Conservation (phyloP, 148 eudicot species). For the Rhododendron henanense region DNA sequence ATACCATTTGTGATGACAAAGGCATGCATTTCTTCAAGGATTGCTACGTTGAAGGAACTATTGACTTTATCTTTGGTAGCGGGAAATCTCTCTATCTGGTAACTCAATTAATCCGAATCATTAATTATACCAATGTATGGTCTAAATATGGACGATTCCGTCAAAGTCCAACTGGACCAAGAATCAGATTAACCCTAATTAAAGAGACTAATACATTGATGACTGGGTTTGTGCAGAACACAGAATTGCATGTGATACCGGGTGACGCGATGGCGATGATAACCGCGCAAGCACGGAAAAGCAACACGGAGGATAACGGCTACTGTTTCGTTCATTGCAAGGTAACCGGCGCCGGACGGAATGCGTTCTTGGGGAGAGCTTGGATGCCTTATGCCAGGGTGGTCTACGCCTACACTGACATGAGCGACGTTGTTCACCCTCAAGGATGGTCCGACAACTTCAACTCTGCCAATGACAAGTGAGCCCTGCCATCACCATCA, state of each 20-base stretch:
- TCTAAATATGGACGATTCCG: too few relatives aligned
- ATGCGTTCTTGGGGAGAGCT: slow-evolving; percentile 24
- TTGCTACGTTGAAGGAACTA: slow-evolving; percentile 58
- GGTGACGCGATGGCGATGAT: slow-evolving; percentile 22
- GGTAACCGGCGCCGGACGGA: slow-evolving; percentile 22
- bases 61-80: slow-evolving; percentile 57
- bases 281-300: slow-evolving; percentile 32
- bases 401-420: slow-evolving; percentile 17
- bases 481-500: not conserved
- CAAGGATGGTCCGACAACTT: slow-evolving; percentile 36
- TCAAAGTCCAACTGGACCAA: too few relatives aligned
- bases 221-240: slow-evolving; percentile 16
- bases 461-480: slow-evolving; percentile 19
- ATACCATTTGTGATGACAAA: slow-evolving; percentile 51
- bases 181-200: not conserved
- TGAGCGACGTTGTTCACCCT: slow-evolving; percentile 25
- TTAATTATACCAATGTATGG: too few relatives aligned
- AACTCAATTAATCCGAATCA: too few relatives aligned
- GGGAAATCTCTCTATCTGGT: slow-evolving; percentile 58
- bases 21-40: slow-evolving; percentile 58
- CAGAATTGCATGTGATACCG: slow-evolving; percentile 28
- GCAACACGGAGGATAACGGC: slow-evolving; percentile 10
- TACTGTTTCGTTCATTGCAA: slow-evolving; percentile 26
- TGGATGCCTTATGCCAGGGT: slow-evolving; percentile 28
- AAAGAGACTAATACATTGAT: not conserved